Percentiles rank a stretch among this genome's conserved stretches.
Conservation (phyloP, 768 basidiomycete genomes). For the Candolleomyces eurysporus region DNA sequence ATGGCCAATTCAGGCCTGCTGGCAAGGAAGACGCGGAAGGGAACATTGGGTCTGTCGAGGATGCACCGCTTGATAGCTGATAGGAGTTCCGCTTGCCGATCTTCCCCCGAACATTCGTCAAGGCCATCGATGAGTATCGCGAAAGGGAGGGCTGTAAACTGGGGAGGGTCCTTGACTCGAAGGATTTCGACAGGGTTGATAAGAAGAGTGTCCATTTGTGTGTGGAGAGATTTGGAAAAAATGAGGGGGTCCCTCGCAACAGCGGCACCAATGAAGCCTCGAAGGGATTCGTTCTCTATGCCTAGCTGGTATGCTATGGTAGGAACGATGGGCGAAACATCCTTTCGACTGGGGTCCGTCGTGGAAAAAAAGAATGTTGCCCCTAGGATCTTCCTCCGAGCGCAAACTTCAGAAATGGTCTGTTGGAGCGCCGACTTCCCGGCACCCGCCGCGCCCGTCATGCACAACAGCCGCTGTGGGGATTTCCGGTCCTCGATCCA, state of each 20-base stretch:
- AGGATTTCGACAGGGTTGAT: neutral
- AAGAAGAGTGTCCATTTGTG: constrained; percentile 9
- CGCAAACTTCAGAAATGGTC: too few relatives aligned
- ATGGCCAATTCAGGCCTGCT: constrained; percentile 14
- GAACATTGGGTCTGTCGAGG: neutral
- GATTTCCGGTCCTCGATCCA: too few relatives aligned
- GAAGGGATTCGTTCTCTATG: neutral
- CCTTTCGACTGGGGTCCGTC: too few relatives aligned
- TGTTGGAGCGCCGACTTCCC: too few relatives aligned
- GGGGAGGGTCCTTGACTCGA: neutral
- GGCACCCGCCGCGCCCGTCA: too few relatives aligned
- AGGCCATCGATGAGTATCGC: constrained; percentile 10
- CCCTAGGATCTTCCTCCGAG: too few relatives aligned
- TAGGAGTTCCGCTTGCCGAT: constrained; percentile 8
- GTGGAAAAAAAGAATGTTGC: too few relatives aligned
- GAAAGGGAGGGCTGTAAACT: neutral
- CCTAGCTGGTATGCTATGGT: constrained; percentile 13
- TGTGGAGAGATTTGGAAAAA: neutral
- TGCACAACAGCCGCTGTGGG: too few relatives aligned
- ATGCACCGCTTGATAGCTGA: constrained; percentile 3
- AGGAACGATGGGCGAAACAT: neutral
- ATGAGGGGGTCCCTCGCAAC: neutral
- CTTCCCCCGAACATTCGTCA: constrained; percentile 12
- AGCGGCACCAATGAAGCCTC: neutral
- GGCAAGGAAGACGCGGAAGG: constrained; percentile 13